Conservation (phyloP, 176 grass and related monocot species). For the Aegilops umbellulata region DNA sequence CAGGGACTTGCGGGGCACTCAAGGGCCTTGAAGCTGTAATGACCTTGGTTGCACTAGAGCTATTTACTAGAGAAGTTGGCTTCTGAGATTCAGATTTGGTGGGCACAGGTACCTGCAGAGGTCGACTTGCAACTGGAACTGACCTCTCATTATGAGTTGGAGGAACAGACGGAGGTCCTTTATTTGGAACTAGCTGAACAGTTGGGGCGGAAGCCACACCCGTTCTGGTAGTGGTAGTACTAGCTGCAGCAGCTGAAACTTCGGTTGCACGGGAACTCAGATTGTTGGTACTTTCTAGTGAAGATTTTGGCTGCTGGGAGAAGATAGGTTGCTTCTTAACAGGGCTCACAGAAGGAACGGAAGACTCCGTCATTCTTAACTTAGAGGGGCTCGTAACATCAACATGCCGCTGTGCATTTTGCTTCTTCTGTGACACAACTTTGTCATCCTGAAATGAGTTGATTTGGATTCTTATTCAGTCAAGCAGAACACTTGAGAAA, state of each 20-base stretch:
- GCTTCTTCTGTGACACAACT: constrained; percentile 47
- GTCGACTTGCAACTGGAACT: constrained; percentile 32
- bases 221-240: constrained; percentile 1
- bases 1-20: constrained; percentile 77
- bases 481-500: constrained; percentile 5
- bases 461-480: constrained; percentile 22
- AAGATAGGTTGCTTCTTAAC: constrained; percentile 49
- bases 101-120: constrained; percentile 21
- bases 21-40: constrained; percentile 48
- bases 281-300: constrained; percentile 34
- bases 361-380: constrained; percentile 47
- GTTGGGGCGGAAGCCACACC: not conserved
- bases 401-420: constrained; percentile 47
- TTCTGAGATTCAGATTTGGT: constrained; percentile 55
- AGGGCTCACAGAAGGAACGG: constrained; percentile 50
- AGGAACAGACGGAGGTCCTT: constrained; percentile 30
- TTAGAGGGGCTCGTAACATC: constrained; percentile 47
- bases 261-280: constrained; percentile 18
- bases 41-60: constrained; percentile 29
- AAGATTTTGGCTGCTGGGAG: constrained; percentile 55
- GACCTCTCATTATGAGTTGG: constrained; percentile 32
- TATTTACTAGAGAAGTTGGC: constrained; percentile 28
- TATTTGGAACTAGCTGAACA: constrained; percentile 40
- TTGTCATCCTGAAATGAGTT: constrained; percentile 74
- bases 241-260: constrained; percentile 36